Base-by-base conservation (phyloP, 2,329 filamentous ascomycete species). In the Aureobasidium leucospermi region DNA sequence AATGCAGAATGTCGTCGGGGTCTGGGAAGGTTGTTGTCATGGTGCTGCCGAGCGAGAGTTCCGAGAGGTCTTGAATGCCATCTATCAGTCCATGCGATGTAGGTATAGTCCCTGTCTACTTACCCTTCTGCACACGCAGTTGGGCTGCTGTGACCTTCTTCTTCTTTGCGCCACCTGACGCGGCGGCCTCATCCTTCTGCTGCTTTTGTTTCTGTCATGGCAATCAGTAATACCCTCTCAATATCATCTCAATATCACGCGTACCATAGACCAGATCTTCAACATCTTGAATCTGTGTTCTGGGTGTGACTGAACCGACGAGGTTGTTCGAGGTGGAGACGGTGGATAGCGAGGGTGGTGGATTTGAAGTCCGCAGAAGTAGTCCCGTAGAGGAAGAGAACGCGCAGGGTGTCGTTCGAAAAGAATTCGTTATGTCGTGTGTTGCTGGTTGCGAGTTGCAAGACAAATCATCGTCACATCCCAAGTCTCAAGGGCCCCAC, bases 181-280 rank as follows among this genome's bases (percentile, higher is more conserved):
- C 86, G 61, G 89, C 90, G 69, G 92, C 90, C 66, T 92, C 90
- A 69, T 90, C 92, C 77, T 95, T 89, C 78, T 96, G 90, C 81
- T 96, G 90, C 81, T 96, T 89, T 78, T 96, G 94, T 76, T 70
- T 75, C 58, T 67, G 60, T 36, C 52, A 29, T 28, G 29, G 23
- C 23, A 59, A 67, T 75, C 43, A 75, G 69, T 60, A 58, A 9
- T 4, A 7, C 15, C 32, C 34, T 15, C 6, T 13, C 9, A 9
- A 10, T 32, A 16, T 29, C n/a, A 7, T 46, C 41, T 16, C 28
- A n/a, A 10, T 13, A 56, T 38, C n/a, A 46, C 23, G 10, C 81
- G 55, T 80, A 95, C 91, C 93, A 97, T 96, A 69, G 91, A 96
- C 94, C 93, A 97, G 81, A 97, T 96, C 80, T 97, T 97, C 81